Evolutionary conservation across 169 alveolate genomes (phyloP), one percentile per base, ranked within the genome.

Genomic region (Babesia ovis): DNA sequence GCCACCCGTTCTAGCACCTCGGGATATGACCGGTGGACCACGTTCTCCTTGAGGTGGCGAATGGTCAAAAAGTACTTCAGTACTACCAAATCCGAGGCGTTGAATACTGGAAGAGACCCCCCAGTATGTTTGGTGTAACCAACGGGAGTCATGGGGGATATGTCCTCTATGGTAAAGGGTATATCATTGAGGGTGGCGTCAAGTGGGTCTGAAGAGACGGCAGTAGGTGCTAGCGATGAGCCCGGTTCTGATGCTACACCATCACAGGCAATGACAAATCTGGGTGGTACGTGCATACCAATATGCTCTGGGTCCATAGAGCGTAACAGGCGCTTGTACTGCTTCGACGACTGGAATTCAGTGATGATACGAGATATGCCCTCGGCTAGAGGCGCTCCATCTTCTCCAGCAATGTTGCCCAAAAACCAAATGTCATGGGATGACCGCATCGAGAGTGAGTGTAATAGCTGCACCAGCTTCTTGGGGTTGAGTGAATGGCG

Each of bases 271-370:
- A 91, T 50, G 53, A 91, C 85, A 61, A 91, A 86, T 35, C 91
- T 83, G 53, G 92, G 92, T 8, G 95, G 95, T 25, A 90, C 91
- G 50, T 86, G 85, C 25, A 85, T 84, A 51, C 91, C 89, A n/a
- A 88, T 70, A 46, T 83, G 84, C 55, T 83, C 90, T 67, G 74
- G 75, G 62, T 73, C 77, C 60, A 83, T 89, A 27, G 92, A 87
- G 20, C 84, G 74, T 50, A 81, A 77, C 59, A 91, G 80, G 51
- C 85, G 85, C 61, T 85, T 79, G 27, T 84, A 90, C 58, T 90
- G 85, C 20, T 74, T 68, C 25, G 89, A 69, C 37, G 83, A 61
- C 62, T 91, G 85, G 32, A 85, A 90, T 57, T 76, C 76, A 51
- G 80, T 68, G 42, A 91, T 27, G 16, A 82, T 74, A 37, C 83